phyloP scores from a whole-genome alignment of 192 early-diverging fungal species.

The Backusella liffmaniae region DNA sequence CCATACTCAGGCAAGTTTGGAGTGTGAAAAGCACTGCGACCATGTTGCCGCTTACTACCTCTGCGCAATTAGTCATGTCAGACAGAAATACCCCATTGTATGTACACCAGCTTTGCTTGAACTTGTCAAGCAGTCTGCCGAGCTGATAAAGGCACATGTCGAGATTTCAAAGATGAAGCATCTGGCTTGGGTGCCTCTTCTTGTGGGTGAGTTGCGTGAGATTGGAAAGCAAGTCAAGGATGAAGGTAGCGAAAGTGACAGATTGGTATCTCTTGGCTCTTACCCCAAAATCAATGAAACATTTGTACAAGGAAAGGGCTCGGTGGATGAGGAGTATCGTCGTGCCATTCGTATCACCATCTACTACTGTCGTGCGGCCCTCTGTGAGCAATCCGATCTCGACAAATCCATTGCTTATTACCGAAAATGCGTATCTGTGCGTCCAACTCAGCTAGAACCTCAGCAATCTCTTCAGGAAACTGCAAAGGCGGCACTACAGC shows the following conservation, averaged over 20 bases:
- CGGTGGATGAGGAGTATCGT: slow-evolving; percentile 1
- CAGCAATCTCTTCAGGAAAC: slow-evolving; percentile 9
- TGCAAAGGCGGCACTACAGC: not conserved
- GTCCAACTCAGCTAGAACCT: slow-evolving; percentile 6
- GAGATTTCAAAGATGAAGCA: not conserved
- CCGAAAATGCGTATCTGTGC: slow-evolving; percentile 31
- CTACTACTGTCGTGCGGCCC: slow-evolving; percentile 25
- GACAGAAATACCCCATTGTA: not conserved
- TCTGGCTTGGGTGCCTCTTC: not conserved
- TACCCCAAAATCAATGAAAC: not conserved
- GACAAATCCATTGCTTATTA: slow-evolving; percentile 26
- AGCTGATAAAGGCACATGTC: not conserved
- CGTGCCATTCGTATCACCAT: slow-evolving; percentile 31
- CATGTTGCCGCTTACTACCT: slow-evolving; percentile 2
- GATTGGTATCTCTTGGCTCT: not conserved
- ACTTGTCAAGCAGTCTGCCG: slow-evolving; percentile 1
- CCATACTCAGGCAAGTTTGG: not conserved
- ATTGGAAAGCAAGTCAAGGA: slow-evolving; percentile 25
- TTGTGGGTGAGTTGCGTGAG: slow-evolving; percentile 11
- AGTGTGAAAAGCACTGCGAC: slow-evolving; percentile 3
- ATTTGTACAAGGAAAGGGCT: not conserved
- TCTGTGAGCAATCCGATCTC: slow-evolving; percentile 17
- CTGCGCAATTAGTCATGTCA: not conserved
- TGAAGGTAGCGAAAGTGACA: not conserved
- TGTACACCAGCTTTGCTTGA: not conserved